phyloP scores from a whole-genome alignment of 2,329 filamentous ascomycete genomes.

The Clarireedia homoeocarpa region DNA sequence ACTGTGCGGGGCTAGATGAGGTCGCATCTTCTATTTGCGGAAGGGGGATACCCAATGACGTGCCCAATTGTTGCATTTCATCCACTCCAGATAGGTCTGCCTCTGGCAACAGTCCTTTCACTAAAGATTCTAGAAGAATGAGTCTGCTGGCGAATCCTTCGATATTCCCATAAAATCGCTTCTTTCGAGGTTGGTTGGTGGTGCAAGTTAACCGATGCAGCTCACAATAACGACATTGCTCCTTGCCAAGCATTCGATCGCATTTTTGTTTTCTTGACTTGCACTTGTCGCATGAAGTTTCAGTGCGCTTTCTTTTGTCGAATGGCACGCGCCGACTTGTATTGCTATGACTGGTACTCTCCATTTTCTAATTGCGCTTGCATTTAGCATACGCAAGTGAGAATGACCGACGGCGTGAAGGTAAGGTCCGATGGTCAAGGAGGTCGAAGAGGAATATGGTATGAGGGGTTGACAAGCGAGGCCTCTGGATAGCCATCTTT shows the following conservation, averaged over 20 bases:
- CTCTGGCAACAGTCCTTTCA: conserved; percentile 36
- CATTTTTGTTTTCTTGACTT: conserved; percentile 40
- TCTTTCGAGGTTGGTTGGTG: conserved; percentile 38
- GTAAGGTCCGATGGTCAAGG: no score
- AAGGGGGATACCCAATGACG: conserved; percentile 33
- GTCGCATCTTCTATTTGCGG: conserved; percentile 23
- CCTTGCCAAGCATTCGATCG: conserved; percentile 32
- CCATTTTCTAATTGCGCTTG: not conserved
- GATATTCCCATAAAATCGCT: conserved; percentile 36
- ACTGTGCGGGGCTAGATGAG: not conserved
- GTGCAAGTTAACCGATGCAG: conserved; percentile 34
- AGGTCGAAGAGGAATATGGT: no score
- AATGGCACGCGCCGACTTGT: conserved; percentile 32
- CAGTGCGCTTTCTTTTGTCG: conserved; percentile 37
- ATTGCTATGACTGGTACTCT: not conserved
- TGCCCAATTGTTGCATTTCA: conserved; percentile 33
- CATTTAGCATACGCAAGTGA: not conserved
- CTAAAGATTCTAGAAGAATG: conserved; percentile 35
- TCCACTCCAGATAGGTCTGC: conserved; percentile 35
- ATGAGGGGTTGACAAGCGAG: no score
- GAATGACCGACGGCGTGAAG: no score
- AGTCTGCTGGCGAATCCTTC: conserved; percentile 34
- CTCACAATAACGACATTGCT: conserved; percentile 36
- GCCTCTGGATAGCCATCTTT: no score
- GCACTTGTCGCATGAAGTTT: conserved; percentile 38